These are phyloP conservation scores for Aegilops speltoides DNA, from an alignment of 176 grass and related monocot species.

Conservation along the genomic window DNA sequence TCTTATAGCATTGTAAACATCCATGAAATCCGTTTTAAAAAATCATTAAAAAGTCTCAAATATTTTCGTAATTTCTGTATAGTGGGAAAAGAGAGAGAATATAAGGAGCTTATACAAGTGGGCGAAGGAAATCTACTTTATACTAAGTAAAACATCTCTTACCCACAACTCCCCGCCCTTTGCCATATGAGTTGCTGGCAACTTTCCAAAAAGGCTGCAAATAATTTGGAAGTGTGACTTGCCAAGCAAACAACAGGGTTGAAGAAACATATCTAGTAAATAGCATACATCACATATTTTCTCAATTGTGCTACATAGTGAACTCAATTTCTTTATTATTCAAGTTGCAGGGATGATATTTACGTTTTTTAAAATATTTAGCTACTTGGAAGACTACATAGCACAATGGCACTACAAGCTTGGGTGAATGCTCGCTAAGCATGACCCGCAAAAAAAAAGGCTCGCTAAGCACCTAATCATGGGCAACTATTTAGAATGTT, in stretches of 20 bases:
- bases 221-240: conserved; percentile 18
- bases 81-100: background rate
- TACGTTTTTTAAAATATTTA: background rate
- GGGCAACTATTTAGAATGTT: background rate
- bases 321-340: background rate
- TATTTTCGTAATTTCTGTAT: background rate
- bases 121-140: background rate
- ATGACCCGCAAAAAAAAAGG: background rate
- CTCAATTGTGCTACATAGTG: background rate
- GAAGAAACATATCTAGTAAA: background rate
- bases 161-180: conserved; percentile 95
- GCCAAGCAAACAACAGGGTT: background rate
- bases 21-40: background rate
- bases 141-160: conserved; percentile 33
- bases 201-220: conserved; percentile 96
- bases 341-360: background rate
- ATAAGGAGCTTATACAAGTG: background rate
- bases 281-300: background rate
- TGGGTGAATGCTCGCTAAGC: background rate
- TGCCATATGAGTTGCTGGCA: conserved; percentile 89
- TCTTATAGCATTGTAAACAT: background rate
- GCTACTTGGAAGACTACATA: background rate
- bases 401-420: conserved; percentile 3
- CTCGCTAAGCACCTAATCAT: background rate
- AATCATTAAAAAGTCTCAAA: background rate